These are phyloP conservation scores for Zygoascus sp. DNA, from an alignment of 1,139 yeast species.

Conservation along the genomic window DNA sequence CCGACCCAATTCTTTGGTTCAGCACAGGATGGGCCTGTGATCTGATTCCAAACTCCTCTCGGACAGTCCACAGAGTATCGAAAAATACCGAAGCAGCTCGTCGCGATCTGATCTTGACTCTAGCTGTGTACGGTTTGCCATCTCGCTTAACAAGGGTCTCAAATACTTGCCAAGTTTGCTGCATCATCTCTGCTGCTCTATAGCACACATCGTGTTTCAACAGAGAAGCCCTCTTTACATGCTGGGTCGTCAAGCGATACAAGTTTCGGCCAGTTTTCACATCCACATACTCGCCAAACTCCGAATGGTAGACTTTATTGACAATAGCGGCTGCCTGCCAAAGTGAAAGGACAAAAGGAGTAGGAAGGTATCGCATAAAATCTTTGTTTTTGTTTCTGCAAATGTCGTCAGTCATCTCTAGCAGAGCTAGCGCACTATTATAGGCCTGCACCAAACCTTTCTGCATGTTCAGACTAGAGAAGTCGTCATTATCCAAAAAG, in stretches of 20 bases:
- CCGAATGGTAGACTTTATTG: conserved; percentile 72
- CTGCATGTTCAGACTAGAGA: conserved; percentile 59
- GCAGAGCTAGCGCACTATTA: conserved; percentile 68
- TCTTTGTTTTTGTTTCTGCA: conserved; percentile 50
- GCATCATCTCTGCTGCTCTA: conserved; percentile 89
- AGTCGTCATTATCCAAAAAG: conserved; percentile 55
- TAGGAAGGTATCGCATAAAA: conserved; percentile 76
- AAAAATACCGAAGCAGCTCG: conserved; percentile 92
- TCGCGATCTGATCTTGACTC: conserved; percentile 63
- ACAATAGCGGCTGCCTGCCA: conserved; percentile 93
- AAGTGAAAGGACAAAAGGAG: conserved; percentile 69
- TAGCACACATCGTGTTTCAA: conserved; percentile 89
- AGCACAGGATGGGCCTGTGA: conserved; percentile 36
- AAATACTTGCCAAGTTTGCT: conserved; percentile 88
- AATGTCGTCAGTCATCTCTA: conserved; percentile 62
- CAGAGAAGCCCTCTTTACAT: conserved; percentile 76
- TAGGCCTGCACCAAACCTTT: conserved; percentile 73
- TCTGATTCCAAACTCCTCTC: conserved; percentile 73
- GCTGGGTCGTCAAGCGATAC: conserved; percentile 63
- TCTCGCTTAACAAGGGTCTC: conserved; percentile 40
- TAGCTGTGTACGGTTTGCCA: conserved; percentile 16
- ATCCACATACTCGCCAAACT: conserved; percentile 63
- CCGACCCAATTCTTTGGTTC: conserved; percentile 27
- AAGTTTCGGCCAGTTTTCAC: conserved; percentile 65
- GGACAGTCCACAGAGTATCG: conserved; percentile 76